Conservation (phyloP, 805 yeast species). For the Komagataella kurtzmanii region DNA sequence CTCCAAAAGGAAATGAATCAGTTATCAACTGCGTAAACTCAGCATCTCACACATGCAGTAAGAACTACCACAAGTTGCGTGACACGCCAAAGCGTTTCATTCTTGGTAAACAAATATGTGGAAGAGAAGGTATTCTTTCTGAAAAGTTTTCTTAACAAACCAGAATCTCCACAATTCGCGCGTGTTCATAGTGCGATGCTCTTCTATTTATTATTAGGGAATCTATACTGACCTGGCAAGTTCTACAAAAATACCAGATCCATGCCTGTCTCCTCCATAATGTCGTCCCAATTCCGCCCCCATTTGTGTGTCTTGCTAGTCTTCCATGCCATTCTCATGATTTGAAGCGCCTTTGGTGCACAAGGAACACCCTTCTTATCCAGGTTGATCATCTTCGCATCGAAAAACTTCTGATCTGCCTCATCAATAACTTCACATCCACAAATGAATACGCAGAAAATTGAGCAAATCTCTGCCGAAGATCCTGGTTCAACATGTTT, state of each 20-base stretch:
- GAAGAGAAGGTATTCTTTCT: conserved; percentile 1
- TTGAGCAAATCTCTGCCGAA: conserved; percentile 40
- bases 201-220: too few relatives aligned
- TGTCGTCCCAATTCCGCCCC: neutral
- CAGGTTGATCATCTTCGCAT: conserved; percentile 25
- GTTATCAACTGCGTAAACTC: neutral
- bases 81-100: neutral
- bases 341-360: conserved; percentile 15
- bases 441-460: conserved; percentile 41
- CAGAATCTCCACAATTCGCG: neutral
- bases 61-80: neutral
- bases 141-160: conserved; percentile 1
- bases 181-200: neutral
- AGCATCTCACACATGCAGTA: neutral
- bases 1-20: neutral
- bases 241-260: neutral
- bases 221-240: neutral
- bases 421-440: conserved; percentile 41
- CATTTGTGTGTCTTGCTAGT: conserved; percentile 19
- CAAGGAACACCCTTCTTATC: conserved; percentile 25
- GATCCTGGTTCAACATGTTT: conserved; percentile 28
- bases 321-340: conserved; percentile 42
- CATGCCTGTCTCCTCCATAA: neutral
- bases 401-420: conserved; percentile 20
- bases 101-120: neutral